These are phyloP conservation scores for Salix exigua DNA, from an alignment of 345 rosid species.

Conservation along the genomic window DNA sequence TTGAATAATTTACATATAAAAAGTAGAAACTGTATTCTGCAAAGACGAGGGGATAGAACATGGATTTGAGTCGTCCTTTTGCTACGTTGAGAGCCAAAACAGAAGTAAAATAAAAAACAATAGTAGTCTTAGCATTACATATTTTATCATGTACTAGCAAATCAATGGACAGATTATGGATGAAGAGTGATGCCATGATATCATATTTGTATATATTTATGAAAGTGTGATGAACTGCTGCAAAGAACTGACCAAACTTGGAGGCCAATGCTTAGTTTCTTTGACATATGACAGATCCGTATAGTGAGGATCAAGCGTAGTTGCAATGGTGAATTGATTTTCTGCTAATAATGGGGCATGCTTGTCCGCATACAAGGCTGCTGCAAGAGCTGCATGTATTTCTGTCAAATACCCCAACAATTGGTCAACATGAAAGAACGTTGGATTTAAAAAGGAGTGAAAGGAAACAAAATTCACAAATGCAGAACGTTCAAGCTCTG, in stretches of 20 bases:
- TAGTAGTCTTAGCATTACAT: background rate
- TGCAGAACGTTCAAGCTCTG: background rate
- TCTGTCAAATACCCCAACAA: constrained; percentile 28
- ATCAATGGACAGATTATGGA: background rate
- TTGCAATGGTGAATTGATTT: constrained; percentile 56
- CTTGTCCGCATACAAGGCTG: constrained; percentile 53
- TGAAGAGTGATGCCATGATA: background rate
- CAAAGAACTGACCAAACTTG: constrained; percentile 59
- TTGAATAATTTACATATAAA: background rate
- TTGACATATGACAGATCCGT: constrained; percentile 50
- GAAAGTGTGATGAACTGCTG: constrained; percentile 54
- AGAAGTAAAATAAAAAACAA: background rate
- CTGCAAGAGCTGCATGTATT: constrained; percentile 62
- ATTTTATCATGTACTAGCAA: too few species aligned
- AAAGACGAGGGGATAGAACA: background rate
- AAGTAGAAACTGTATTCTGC: background rate
- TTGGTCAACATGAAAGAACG: background rate
- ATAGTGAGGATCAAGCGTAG: constrained; percentile 56
- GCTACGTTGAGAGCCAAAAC: background rate
- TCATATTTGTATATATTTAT: background rate
- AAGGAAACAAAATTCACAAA: background rate
- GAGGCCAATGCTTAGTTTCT: constrained; percentile 65
- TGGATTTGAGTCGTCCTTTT: too few species aligned
- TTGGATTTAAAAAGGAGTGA: background rate
- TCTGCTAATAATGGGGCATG: constrained; percentile 57